Percentiles rank a stretch among this genome's conserved stretches.
phyloP scores from a whole-genome alignment of 2,329 filamentous ascomycete species.

The Harringtonia aguacate region DNA sequence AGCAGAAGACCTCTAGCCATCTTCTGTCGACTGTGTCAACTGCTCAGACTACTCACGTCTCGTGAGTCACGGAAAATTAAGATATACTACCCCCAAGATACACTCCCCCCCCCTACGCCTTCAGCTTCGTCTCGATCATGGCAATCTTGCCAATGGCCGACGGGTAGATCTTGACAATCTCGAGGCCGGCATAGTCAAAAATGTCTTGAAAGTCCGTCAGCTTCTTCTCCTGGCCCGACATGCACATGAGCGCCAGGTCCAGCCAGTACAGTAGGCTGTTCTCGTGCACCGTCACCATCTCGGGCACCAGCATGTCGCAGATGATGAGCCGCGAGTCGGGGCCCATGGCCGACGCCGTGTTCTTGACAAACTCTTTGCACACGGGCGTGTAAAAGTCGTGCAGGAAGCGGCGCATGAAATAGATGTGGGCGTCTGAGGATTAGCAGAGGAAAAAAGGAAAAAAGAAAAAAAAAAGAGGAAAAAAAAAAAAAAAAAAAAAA shows the following conservation, averaged over 20 bases:
- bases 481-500: too few relatives aligned
- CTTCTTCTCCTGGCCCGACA: conserved; percentile 3
- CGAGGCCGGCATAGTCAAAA: background rate
- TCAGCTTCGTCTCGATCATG: conserved; percentile 1
- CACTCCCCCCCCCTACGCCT: background rate
- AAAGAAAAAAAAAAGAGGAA: too few relatives aligned
- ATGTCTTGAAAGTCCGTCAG: background rate
- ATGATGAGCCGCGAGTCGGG: conserved; percentile 1
- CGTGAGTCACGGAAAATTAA: too few relatives aligned
- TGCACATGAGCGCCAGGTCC: background rate
- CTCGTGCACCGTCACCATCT: background rate
- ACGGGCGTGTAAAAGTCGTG: conserved; percentile 1
- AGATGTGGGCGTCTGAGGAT: conserved; percentile 2
- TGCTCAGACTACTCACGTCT: too few relatives aligned
- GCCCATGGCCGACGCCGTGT: conserved; percentile 1
- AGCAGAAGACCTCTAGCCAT: too few relatives aligned
- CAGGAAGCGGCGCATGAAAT: conserved; percentile 3
- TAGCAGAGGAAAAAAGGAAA: too few relatives aligned
- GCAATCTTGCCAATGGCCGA: background rate
- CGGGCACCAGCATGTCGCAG: conserved; percentile 2
- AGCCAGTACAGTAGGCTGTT: background rate
- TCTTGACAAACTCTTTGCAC: conserved; percentile 3
- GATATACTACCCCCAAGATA: too few relatives aligned
- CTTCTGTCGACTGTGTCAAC: too few relatives aligned
- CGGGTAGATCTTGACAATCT: conserved; percentile 2